Percentiles rank a stretch among this genome's conserved stretches.
Evolutionary conservation across 352 stramenopile species (phyloP).

Genomic region (Pythium sukuiense): DNA sequence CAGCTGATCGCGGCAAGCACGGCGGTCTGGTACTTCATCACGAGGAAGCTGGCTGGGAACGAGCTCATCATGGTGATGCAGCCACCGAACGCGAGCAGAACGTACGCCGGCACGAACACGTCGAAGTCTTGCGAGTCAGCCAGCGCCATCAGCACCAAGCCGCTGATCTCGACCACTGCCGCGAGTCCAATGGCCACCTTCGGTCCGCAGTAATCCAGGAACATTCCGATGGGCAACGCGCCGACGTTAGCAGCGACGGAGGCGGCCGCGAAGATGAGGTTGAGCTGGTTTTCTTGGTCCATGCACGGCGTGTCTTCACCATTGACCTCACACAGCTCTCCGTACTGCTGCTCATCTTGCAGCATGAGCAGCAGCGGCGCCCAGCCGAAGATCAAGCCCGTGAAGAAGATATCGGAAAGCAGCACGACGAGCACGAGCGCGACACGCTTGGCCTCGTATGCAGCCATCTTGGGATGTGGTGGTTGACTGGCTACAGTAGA

Average conservation of each 20-base stretch:
- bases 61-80: constrained; percentile 55
- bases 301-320: constrained; percentile 41
- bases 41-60: constrained; percentile 43
- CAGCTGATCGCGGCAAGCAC: constrained; percentile 52
- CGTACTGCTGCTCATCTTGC: constrained; percentile 79
- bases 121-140: constrained; percentile 60
- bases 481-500: not conserved
- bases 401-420: constrained; percentile 80
- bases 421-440: constrained; percentile 70
- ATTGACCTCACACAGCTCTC: constrained; percentile 58
- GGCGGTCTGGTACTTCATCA: constrained; percentile 40
- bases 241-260: constrained; percentile 79
- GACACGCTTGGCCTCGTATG: constrained; percentile 26
- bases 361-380: constrained; percentile 83
- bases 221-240: constrained; percentile 74
- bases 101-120: constrained; percentile 47
- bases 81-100: constrained; percentile 39
- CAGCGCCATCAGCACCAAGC: constrained; percentile 66
- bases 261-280: constrained; percentile 84
- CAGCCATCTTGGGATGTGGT: constrained; percentile 6
- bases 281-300: constrained; percentile 83
- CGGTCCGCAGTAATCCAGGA: constrained; percentile 70
- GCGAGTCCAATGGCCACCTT: constrained; percentile 45
- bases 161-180: constrained; percentile 65
- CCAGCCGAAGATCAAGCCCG: constrained; percentile 87